phyloP scores from a whole-genome alignment of 805 yeast genomes.

The Metschnikowia hibisci region DNA sequence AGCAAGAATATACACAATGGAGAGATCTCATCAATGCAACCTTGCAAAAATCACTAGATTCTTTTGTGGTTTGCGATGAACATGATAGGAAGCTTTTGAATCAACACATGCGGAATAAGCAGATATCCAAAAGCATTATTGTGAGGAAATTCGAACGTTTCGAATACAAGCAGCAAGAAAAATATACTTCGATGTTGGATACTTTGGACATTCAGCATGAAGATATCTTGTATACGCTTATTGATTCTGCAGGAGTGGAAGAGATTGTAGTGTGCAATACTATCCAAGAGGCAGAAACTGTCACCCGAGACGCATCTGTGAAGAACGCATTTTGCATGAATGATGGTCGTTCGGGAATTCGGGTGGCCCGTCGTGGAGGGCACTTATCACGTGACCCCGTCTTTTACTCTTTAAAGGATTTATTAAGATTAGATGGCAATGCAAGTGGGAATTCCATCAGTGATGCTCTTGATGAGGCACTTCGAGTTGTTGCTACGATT shows the following conservation, averaged over 20 bases:
- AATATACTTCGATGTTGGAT: conserved; percentile 49
- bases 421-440: conserved; percentile 27
- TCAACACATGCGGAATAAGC: conserved; percentile 32
- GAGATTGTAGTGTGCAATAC: conserved; percentile 49
- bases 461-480: conserved; percentile 14
- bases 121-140: conserved; percentile 39
- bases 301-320: conserved; percentile 37
- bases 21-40: conserved; percentile 54
- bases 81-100: conserved; percentile 48
- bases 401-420: conserved; percentile 29
- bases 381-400: conserved; percentile 54
- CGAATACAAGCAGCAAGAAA: conserved; percentile 34
- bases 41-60: conserved; percentile 46
- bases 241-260: conserved; percentile 63
- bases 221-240: conserved; percentile 54
- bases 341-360: conserved; percentile 42
- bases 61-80: conserved; percentile 65
- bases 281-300: conserved; percentile 47
- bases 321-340: conserved; percentile 30
- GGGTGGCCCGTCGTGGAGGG: conserved; percentile 37
- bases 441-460: conserved; percentile 17
- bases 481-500: conserved; percentile 16
- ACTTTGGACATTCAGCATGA: conserved; percentile 53
- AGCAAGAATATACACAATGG: conserved; percentile 54
- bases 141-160: conserved; percentile 56